These are phyloP conservation scores for Jaltomata sinuosa DNA, from an alignment of 257 asterid genomes.

Conservation along the genomic window DNA sequence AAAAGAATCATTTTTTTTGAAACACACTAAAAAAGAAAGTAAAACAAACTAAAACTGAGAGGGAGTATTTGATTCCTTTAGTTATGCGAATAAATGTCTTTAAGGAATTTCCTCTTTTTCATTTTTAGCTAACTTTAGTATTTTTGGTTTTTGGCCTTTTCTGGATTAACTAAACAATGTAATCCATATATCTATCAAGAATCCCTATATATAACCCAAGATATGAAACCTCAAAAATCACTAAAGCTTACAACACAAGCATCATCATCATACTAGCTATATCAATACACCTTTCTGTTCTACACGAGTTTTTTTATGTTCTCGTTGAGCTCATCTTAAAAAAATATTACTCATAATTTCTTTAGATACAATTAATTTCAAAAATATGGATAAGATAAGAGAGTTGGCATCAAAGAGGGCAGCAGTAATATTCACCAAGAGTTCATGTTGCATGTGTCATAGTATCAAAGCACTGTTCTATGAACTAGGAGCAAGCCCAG, in stretches of 20 bases:
- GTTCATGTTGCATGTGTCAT: constrained; percentile 89
- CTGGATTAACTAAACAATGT: constrained; percentile 1
- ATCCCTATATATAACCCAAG: constrained; percentile 44
- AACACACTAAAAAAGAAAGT: no score
- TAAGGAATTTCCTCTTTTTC: constrained; percentile 17
- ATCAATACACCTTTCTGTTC: not conserved
- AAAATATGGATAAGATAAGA: constrained; percentile 43
- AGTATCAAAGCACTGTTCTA: constrained; percentile 70
- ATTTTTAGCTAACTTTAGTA: constrained; percentile 2
- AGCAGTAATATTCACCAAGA: constrained; percentile 71
- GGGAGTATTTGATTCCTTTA: not conserved
- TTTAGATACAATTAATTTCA: not conserved
- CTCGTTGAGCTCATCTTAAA: not conserved
- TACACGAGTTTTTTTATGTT: not conserved
- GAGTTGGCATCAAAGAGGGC: constrained; percentile 68
- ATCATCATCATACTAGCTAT: not conserved
- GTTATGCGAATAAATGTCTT: constrained; percentile 21
- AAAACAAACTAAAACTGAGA: no score
- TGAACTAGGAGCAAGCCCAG: constrained; percentile 75
- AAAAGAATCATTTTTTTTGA: no score
- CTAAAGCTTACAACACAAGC: not conserved
- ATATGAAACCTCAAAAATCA: constrained; percentile 15
- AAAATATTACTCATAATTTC: not conserved
- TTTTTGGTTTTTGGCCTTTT: not conserved
- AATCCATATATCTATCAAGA: constrained; percentile 20